A percentile compares a stretch with the other conserved stretches of the same genome.
These are phyloP conservation scores for Suillus tomentosus DNA, from an alignment of 768 basidiomycete species.

Conservation along the genomic window DNA sequence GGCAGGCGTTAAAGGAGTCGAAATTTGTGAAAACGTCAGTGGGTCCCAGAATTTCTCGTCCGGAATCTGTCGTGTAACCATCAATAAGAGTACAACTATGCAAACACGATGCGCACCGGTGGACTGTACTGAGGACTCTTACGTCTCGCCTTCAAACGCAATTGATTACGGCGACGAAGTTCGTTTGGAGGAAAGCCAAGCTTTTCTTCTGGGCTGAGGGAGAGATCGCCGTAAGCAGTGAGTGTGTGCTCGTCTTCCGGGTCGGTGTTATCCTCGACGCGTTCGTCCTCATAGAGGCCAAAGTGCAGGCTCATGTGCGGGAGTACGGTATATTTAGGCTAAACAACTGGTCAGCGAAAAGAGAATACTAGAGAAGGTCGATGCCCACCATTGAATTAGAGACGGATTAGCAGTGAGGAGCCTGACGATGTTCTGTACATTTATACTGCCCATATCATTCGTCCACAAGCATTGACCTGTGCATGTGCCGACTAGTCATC, in stretches of 20 bases:
- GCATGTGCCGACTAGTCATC: neutral
- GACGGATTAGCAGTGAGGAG: neutral
- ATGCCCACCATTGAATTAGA: neutral
- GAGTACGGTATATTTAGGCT: neutral
- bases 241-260: conserved; percentile 43
- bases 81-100: neutral
- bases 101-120: neutral
- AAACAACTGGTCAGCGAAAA: neutral
- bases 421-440: neutral
- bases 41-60: neutral
- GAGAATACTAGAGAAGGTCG: neutral
- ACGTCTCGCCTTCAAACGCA: conserved; percentile 26
- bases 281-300: neutral
- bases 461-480: neutral
- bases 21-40: neutral
- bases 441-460: neutral
- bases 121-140: neutral
- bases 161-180: conserved; percentile 12
- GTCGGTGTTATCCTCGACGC: conserved; percentile 4
- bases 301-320: neutral
- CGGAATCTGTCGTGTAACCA: neutral
- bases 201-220: conserved; percentile 39
- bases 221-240: conserved; percentile 49
- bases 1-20: neutral
- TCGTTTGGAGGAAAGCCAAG: conserved; percentile 25